These are phyloP conservation scores for Phytopythium aichiense DNA, from an alignment of 352 stramenopile genomes.

Conservation along the genomic window DNA sequence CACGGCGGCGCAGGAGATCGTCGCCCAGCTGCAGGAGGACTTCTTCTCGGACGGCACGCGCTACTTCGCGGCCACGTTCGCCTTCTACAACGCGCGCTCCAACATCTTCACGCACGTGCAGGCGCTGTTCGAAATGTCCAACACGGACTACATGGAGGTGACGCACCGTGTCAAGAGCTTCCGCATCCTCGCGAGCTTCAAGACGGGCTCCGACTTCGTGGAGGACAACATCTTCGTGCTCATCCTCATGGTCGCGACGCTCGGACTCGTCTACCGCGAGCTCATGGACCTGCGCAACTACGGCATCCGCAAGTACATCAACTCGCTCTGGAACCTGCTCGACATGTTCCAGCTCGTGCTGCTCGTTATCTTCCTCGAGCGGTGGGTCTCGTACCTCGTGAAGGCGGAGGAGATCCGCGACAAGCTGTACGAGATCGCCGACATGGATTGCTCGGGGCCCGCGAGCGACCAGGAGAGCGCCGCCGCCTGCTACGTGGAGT, in stretches of 20 bases:
- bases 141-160: slow-evolving; percentile 77
- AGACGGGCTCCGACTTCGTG: slow-evolving; percentile 34
- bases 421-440: slow-evolving; percentile 44
- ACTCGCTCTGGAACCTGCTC: slow-evolving; percentile 78
- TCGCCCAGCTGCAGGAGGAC: slow-evolving; percentile 44
- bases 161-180: slow-evolving; percentile 69
- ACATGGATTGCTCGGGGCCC: slow-evolving; percentile 42
- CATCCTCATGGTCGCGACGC: slow-evolving; percentile 44
- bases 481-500: slow-evolving; percentile 49
- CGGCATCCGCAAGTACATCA: slow-evolving; percentile 55
- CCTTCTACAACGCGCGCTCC: slow-evolving; percentile 73
- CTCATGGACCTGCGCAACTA: slow-evolving; percentile 42
- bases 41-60: slow-evolving; percentile 62
- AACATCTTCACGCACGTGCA: slow-evolving; percentile 76
- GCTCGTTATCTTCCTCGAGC: slow-evolving; percentile 55
- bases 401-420: slow-evolving; percentile 44
- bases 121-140: slow-evolving; percentile 69
- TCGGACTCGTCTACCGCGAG: slow-evolving; percentile 52
- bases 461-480: slow-evolving; percentile 41
- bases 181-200: slow-evolving; percentile 55
- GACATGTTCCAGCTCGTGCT: slow-evolving; percentile 71
- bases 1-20: slow-evolving; percentile 34
- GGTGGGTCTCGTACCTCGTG: slow-evolving; percentile 55
- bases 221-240: slow-evolving; percentile 57
- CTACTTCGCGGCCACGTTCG: slow-evolving; percentile 57